Evolutionary conservation across 805 yeast species (phyloP), one percentile per base, ranked within the genome.

Genomic region (Cyberlindnera petersonii): DNA sequence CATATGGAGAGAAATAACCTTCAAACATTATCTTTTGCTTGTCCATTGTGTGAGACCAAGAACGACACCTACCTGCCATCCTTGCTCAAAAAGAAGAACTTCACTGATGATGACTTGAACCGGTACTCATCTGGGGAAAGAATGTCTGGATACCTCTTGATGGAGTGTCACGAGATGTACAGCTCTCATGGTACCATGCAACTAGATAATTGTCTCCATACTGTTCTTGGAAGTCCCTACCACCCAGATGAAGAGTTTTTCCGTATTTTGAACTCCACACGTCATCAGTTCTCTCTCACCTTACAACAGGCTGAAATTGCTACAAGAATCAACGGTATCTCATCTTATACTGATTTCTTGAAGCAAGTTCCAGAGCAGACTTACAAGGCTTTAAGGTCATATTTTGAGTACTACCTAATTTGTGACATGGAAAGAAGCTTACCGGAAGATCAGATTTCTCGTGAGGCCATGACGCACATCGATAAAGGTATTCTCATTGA

Each of bases 11-110:
- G 40, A 82, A 27, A 72, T 73, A 9, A 74, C 74, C 20, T 72
- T 75, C 22, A 16, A 88, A 85, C 46, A 86, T 87, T 13, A 18
- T 9, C 31, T 9, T 14, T 23, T 20, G 31, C 86, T n/a, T 93
- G 99, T 58, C 98, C 98, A 0, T 69, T 93, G 29, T 93, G 99
- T 68, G 87, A 88, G 46, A 85, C 96, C 0, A 72, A 82, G 24
- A 83, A 80, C 59, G 86, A 86, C 50, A 68, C 77, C 43, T 86
- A 86, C 51, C 61, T 86, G 33, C 96, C 95, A 0, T 63, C 82
- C 1, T 54, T 44, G 75, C 33, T 38, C 24, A 34, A 31, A 26
- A 38, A 31, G 24, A 32, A 28, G 24, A 21, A 38, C 26, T 33
- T 79, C 23, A 31, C 39, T 27, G 24, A 26, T 21, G 38, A 78